Evolutionary conservation across 805 yeast species (phyloP).

Genomic region (Candida peoriensis): DNA sequence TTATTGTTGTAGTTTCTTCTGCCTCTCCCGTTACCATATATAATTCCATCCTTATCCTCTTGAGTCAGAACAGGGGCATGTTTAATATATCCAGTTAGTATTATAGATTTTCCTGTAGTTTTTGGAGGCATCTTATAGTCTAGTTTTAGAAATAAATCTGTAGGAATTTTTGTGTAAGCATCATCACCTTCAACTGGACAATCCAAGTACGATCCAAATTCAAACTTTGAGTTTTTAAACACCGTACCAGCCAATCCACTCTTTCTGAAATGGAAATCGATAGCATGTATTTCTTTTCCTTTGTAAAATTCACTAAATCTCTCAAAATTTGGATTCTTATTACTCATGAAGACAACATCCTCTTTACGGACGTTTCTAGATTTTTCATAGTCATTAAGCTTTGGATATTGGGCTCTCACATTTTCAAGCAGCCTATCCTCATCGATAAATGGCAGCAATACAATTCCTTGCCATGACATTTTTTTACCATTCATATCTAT

Average conservation of each 20-base stretch:
- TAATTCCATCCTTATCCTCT: conserved; percentile 61
- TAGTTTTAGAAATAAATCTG: conserved; percentile 36
- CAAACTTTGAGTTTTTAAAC: conserved; percentile 29
- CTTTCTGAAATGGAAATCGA: conserved; percentile 42
- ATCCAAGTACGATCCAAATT: conserved; percentile 24
- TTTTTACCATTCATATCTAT: conserved; percentile 95
- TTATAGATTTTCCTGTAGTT: conserved; percentile 67
- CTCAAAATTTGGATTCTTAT: conserved; percentile 45
- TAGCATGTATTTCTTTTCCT: conserved; percentile 20
- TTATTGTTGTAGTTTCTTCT: conserved; percentile 25
- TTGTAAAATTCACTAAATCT: conserved; percentile 30
- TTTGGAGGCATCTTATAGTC: conserved; percentile 58
- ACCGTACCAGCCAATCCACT: conserved; percentile 60
- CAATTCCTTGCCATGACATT: conserved; percentile 94
- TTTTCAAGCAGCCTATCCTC: conserved; percentile 65
- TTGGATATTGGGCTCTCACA: conserved; percentile 59
- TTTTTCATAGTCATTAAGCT: conserved; percentile 61
- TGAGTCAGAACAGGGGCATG: conserved; percentile 55
- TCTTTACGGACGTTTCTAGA: conserved; percentile 65
- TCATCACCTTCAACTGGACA: conserved; percentile 32
- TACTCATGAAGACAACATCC: conserved; percentile 67
- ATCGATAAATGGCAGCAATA: conserved; percentile 85
- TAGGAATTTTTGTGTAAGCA: conserved; percentile 34
- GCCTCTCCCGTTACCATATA: conserved; percentile 40
- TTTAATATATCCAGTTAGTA: conserved; percentile 72